Percentiles rank a stretch among this genome's conserved stretches.
These are phyloP conservation scores for Ensete glaucum DNA, from an alignment of 176 grass and related monocot species.

Conservation along the genomic window DNA sequence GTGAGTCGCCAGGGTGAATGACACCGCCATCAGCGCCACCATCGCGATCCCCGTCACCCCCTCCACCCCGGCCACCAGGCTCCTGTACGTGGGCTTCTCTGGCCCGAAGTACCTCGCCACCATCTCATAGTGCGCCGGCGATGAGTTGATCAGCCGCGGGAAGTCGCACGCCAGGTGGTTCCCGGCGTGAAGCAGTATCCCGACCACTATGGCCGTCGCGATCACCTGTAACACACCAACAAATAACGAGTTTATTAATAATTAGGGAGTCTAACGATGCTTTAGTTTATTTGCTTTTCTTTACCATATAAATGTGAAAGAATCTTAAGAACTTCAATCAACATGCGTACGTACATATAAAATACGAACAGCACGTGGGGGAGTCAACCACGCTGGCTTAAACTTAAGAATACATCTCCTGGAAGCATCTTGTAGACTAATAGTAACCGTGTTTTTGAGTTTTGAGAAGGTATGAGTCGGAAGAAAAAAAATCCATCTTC, in stretches of 20 bases:
- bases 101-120: constrained; percentile 57
- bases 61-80: constrained; percentile 50
- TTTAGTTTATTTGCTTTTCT: too few relatives aligned
- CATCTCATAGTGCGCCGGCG: constrained; percentile 49
- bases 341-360: not conserved
- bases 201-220: constrained; percentile 84
- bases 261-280: too few relatives aligned
- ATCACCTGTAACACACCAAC: constrained; percentile 49
- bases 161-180: constrained; percentile 97
- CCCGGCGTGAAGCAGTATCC: constrained; percentile 79
- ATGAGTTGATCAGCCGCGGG: constrained; percentile 56
- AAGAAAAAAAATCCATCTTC: not conserved
- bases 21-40: constrained; percentile 77
- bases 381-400: not conserved
- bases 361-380: not conserved
- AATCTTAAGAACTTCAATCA: not conserved
- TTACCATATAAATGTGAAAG: not conserved
- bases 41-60: constrained; percentile 73
- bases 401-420: not conserved
- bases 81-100: constrained; percentile 41
- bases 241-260: not conserved
- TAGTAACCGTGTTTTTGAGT: not conserved
- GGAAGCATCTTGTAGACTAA: not conserved
- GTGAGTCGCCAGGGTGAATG: constrained; percentile 89
- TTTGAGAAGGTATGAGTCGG: not conserved